phyloP scores from a whole-genome alignment of 208 protist species.

The Leishmania mexicana region DNA sequence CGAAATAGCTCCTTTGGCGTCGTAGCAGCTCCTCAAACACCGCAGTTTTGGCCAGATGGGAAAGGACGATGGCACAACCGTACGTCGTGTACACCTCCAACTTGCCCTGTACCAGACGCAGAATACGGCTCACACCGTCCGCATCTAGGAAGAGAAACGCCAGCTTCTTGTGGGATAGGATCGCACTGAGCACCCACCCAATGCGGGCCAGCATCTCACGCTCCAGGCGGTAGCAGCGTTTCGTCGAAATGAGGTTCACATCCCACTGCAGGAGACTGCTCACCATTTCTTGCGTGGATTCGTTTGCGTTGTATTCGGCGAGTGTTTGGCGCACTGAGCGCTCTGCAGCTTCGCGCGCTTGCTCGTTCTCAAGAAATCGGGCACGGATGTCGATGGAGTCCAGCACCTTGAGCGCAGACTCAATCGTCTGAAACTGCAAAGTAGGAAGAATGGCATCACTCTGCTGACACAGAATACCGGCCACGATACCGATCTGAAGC shows the following conservation, averaged over 20 bases:
- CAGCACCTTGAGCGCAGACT: constrained; percentile 67
- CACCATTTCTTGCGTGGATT: constrained; percentile 7
- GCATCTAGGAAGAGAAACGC: constrained; percentile 74
- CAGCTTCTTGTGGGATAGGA: constrained; percentile 82
- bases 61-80: constrained; percentile 74
- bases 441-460: constrained; percentile 62
- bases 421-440: constrained; percentile 81
- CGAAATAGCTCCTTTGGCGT: constrained; percentile 58
- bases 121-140: constrained; percentile 59
- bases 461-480: constrained; percentile 75
- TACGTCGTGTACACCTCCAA: constrained; percentile 57
- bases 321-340: constrained; percentile 19
- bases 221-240: constrained; percentile 42
- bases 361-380: constrained; percentile 11
- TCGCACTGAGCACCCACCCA: constrained; percentile 73
- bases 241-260: constrained; percentile 24
- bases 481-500: constrained; percentile 60
- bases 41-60: constrained; percentile 54
- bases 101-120: constrained; percentile 45
- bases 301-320: constrained; percentile 9
- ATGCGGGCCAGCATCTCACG: constrained; percentile 65
- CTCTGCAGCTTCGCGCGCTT: constrained; percentile 19
- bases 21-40: constrained; percentile 85
- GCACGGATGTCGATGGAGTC: constrained; percentile 49
- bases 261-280: constrained; percentile 24